A percentile compares a stretch with the other conserved stretches of the same genome.
Conservation (phyloP, 306 rosid genomes). For the Adenanthera pavonina region DNA sequence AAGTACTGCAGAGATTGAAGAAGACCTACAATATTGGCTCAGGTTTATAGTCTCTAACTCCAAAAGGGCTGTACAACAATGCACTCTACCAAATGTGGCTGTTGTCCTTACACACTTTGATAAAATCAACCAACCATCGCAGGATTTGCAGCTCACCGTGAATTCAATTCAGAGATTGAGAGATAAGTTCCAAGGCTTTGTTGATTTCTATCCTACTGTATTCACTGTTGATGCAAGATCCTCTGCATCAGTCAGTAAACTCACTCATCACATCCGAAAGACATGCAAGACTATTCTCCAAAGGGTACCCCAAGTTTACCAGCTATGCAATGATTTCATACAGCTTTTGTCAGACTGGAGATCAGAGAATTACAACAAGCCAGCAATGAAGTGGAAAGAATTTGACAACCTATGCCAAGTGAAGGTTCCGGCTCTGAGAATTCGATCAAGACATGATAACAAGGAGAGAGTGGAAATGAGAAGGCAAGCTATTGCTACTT, state of each 20-base stretch:
- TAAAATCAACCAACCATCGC: conserved; percentile 77
- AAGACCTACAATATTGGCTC: conserved; percentile 95
- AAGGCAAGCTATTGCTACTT: conserved; percentile 75
- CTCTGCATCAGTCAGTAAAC: conserved; percentile 82
- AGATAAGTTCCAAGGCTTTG: conserved; percentile 92
- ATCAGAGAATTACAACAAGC: conserved; percentile 87
- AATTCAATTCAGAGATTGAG: conserved; percentile 74
- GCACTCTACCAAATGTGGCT: conserved; percentile 84
- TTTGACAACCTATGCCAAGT: conserved; percentile 84
- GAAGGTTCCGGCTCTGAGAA: conserved; percentile 68
- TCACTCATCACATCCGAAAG: conserved; percentile 74
- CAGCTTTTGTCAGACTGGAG: conserved; percentile 88
- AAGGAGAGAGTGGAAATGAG: conserved; percentile 70
- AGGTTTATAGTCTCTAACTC: conserved; percentile 92
- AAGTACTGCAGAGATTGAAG: conserved; percentile 77
- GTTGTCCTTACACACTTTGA: conserved; percentile 86
- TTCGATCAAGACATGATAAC: conserved; percentile 77
- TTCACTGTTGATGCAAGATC: conserved; percentile 95
- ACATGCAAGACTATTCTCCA: conserved; percentile 85
- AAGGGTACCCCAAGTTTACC: conserved; percentile 88
- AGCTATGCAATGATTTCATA: conserved; percentile 85
- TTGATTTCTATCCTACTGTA: conserved; percentile 82
- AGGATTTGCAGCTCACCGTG: conserved; percentile 64
- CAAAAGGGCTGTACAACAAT: conserved; percentile 81
- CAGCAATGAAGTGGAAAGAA: conserved; percentile 95